Base-by-base conservation (phyloP, 306 rosid species). In the Fagus crenata region DNA sequence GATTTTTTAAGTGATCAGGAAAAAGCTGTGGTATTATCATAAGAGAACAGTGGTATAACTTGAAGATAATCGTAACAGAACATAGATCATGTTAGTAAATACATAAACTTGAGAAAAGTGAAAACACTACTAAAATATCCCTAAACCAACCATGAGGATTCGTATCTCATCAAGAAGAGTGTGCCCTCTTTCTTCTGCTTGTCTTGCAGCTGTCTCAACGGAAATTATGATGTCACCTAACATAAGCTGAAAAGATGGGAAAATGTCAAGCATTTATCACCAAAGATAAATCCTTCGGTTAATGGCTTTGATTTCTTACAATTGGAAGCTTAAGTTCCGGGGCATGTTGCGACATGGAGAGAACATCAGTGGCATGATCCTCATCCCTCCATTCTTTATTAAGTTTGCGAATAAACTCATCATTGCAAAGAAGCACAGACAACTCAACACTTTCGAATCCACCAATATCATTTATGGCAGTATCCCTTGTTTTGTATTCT, bases 371-470 rank as follows among this genome's bases (percentile, higher is more conserved):
- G 63, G 97, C 88, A 3, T 78, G 88, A 85, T 94, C 98, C 87
- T 92, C 96, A 53, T 84, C 91, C 86, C 98, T 88, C 98, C 96
- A 95, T 77, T 95, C 98, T 77, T 87, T 92, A 68, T 95, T 95
- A 65, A 89, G 93, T 81, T 92, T 90, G 14, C 81, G 77, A 58
- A 94, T 94, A 85, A 95, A 89, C 35, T 86, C 87, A 35, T 95
- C 96, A 22, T 95, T 88, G 78, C 93, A 92, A 65, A 95, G 91
- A 80, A 95, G 90, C 84, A 92, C 84, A 1, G 91, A 88, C 80
- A 95, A 69, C 88, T 95, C 97, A 46, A 85, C 91, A 73, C 91
- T 89, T 59, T 92, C 87, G 53, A 85, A 94, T 36, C 88, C 88
- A 51, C 92, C 98, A 78, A 90, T 89, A 49, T 89, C 93, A 39